These are phyloP conservation scores for Aspergillus bridgeri DNA, from an alignment of 495 filamentous ascomycete species.

Conservation along the genomic window DNA sequence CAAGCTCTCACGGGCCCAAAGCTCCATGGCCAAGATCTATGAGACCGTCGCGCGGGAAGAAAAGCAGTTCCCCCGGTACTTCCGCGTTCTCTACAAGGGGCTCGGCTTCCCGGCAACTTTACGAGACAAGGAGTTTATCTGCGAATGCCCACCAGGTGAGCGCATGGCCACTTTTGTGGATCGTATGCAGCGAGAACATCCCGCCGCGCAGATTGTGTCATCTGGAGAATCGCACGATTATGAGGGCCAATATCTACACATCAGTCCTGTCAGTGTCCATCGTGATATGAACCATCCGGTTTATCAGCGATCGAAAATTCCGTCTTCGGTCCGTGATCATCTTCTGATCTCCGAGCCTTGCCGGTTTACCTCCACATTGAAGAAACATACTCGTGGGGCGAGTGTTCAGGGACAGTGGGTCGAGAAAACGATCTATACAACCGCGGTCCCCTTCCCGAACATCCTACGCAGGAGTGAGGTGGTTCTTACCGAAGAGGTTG, in stretches of 20 bases:
- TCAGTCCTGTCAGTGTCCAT: constrained; percentile 74
- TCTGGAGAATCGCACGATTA: constrained; percentile 70
- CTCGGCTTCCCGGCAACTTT: constrained; percentile 80
- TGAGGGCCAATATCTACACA: constrained; percentile 90
- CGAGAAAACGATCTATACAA: constrained; percentile 84
- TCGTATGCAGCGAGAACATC: constrained; percentile 88
- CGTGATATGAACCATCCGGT: constrained; percentile 83
- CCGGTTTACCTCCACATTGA: constrained; percentile 68
- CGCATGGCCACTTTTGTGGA: constrained; percentile 81
- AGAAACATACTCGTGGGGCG: constrained; percentile 60
- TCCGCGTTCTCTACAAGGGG: constrained; percentile 86
- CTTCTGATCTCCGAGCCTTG: constrained; percentile 71
- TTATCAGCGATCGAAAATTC: constrained; percentile 81
- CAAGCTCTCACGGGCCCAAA: constrained; percentile 82
- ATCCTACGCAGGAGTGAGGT: constrained; percentile 89
- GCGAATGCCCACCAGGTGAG: constrained; percentile 75
- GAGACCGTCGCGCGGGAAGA: constrained; percentile 81
- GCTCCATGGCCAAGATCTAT: constrained; percentile 91
- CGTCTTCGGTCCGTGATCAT: constrained; percentile 76
- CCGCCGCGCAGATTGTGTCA: constrained; percentile 76
- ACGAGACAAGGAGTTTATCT: constrained; percentile 90
- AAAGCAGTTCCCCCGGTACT: constrained; percentile 76
- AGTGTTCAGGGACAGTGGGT: constrained; percentile 68
- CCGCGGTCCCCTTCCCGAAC: constrained; percentile 84
- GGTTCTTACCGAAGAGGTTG: constrained; percentile 59